Conservation (phyloP, 73 alveolate genomes). For the Effrenium voratum region DNA sequence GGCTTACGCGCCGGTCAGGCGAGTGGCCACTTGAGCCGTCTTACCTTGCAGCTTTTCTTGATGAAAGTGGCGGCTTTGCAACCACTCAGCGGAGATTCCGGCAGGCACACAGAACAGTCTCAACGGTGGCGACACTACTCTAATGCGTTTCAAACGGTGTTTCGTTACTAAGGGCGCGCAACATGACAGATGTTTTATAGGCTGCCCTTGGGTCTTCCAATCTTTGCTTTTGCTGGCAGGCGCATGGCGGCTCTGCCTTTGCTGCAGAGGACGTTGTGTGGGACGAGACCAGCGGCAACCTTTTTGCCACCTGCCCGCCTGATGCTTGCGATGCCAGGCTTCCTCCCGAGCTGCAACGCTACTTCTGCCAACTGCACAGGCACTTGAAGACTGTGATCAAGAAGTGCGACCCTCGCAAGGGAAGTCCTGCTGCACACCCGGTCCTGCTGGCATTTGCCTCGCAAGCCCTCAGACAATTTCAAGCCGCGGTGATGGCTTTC, state of each 20-base stretch:
- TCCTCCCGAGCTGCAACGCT: not conserved
- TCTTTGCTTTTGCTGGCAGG: not conserved
- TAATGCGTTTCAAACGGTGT: no score
- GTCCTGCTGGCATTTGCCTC: not conserved
- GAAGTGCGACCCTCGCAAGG: not conserved
- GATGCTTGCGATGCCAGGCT: not conserved
- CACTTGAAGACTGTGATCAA: not conserved
- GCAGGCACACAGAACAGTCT: no score
- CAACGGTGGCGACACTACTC: no score
- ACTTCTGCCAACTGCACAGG: not conserved
- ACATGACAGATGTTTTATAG: no score
- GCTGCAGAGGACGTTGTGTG: not conserved
- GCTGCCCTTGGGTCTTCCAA: not conserved
- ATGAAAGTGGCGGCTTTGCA: no score
- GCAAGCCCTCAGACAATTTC: not conserved
- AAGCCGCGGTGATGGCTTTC: not conserved
- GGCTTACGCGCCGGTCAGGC: not conserved
- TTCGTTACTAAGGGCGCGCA: no score
- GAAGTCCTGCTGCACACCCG: not conserved
- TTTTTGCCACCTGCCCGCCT: not conserved
- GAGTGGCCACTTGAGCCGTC: not conserved
- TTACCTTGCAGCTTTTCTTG: not conserved
- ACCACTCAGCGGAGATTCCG: no score
- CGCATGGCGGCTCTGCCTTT: not conserved
- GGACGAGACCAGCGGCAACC: not conserved